These are phyloP conservation scores for Colletotrichum aenigma DNA, from an alignment of 2,329 filamentous ascomycete species.

Conservation along the genomic window DNA sequence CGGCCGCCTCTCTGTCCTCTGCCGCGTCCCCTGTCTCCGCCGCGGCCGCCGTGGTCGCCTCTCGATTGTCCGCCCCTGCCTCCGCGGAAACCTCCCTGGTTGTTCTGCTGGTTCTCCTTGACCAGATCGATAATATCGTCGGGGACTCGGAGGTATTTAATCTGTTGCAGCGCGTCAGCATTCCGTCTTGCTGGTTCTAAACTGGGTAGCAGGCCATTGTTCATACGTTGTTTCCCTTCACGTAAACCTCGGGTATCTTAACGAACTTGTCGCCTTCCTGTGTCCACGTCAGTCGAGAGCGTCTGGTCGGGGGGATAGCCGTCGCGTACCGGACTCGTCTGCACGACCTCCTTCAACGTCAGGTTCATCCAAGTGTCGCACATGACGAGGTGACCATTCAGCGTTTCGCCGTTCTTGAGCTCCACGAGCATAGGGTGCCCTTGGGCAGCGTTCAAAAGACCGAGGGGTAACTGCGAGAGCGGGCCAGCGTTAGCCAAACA, in stretches of 20 bases:
- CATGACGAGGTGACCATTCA: constrained; percentile 93
- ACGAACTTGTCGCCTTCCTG: constrained; percentile 94
- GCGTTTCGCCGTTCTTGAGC: constrained; percentile 95
- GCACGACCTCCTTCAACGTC: constrained; percentile 94
- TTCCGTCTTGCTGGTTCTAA: not conserved
- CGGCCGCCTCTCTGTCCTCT: constrained; percentile 36
- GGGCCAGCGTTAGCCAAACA: not conserved
- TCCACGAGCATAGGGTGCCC: constrained; percentile 98
- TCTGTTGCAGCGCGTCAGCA: constrained; percentile 61
- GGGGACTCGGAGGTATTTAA: constrained; percentile 96
- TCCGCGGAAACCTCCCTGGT: constrained; percentile 67
- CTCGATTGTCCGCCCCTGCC: constrained; percentile 64
- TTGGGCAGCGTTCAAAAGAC: constrained; percentile 92
- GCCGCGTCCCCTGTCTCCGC: constrained; percentile 61
- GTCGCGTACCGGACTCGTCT: constrained; percentile 77
- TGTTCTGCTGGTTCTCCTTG: constrained; percentile 86
- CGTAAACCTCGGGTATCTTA: constrained; percentile 90
- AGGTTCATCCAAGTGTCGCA: constrained; percentile 99
- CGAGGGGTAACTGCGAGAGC: constrained; percentile 65
- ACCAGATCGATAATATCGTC: constrained; percentile 96
- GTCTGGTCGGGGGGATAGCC: not conserved
- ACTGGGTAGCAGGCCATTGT: too few species aligned
- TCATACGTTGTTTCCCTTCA: constrained; percentile 94
- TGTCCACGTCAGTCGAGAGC: constrained; percentile 22
- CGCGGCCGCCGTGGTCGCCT: constrained; percentile 62